Evolutionary conservation across 1,139 yeast genomes (phyloP).

Genomic region (Hyphopichia pseudoburtonii): DNA sequence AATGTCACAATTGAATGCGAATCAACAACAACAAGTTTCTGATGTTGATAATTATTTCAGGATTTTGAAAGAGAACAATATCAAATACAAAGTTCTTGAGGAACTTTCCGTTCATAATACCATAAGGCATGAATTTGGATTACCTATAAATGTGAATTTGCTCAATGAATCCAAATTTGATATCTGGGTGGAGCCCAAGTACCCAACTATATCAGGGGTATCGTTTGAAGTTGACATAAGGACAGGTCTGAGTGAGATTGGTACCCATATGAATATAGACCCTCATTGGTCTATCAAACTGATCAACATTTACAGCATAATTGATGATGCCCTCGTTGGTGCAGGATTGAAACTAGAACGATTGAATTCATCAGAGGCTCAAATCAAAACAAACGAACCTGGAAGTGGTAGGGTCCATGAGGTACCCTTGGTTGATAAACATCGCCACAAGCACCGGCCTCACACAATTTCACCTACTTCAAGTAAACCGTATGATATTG

Average conservation of each 20-base stretch:
- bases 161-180: slow-evolving; percentile 14
- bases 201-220: slow-evolving; percentile 33
- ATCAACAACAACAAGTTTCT: slow-evolving; percentile 1
- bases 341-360: slow-evolving; percentile 27
- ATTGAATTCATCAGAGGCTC: slow-evolving; percentile 21
- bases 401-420: slow-evolving; percentile 27
- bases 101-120: slow-evolving; percentile 21
- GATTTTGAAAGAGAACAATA: slow-evolving; percentile 19
- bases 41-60: slow-evolving; percentile 14
- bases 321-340: slow-evolving; percentile 20
- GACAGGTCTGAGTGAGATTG: slow-evolving; percentile 2
- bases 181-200: slow-evolving; percentile 32
- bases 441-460: slow-evolving; percentile 8
- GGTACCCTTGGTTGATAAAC: slow-evolving; percentile 12
- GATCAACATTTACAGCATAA: slow-evolving; percentile 19
- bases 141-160: slow-evolving; percentile 24
- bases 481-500: slow-evolving; percentile 22
- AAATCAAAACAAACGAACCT: slow-evolving; percentile 22
- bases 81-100: slow-evolving; percentile 31
- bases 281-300: slow-evolving; percentile 29
- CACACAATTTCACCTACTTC: slow-evolving; percentile 10
- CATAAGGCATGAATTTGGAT: slow-evolving; percentile 26
- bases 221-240: slow-evolving; percentile 17
- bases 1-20: slow-evolving; percentile 11
- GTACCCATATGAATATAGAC: slow-evolving; percentile 7